Evolutionary conservation across 495 filamentous ascomycete genomes (phyloP).

Genomic region (Hypoxylon perforatum): DNA sequence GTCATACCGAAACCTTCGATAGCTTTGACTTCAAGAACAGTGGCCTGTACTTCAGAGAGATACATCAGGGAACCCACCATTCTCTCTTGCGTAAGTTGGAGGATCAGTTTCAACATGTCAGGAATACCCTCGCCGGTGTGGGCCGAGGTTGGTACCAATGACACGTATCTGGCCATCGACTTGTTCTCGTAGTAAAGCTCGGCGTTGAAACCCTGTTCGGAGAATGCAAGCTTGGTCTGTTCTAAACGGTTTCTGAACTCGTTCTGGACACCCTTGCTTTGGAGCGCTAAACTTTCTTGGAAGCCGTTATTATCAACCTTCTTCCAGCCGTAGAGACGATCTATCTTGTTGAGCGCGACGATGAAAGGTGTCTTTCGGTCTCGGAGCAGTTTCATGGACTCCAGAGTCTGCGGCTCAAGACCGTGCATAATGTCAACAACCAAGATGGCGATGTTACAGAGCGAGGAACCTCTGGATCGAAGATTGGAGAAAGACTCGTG

Average conservation of each 20-base stretch:
- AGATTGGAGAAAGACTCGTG: constrained; percentile 99
- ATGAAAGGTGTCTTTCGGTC: constrained; percentile 98
- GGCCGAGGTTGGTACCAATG: constrained; percentile 94
- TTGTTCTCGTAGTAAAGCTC: constrained; percentile 98
- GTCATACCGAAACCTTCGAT: constrained; percentile 99
- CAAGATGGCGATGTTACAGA: constrained; percentile 99
- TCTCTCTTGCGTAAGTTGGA: constrained; percentile 91
- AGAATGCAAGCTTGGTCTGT: constrained; percentile 91
- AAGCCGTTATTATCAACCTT: constrained; percentile 98
- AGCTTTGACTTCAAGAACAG: constrained; percentile 97
- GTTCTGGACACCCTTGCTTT: constrained; percentile 93
- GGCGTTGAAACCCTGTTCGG: constrained; percentile 97
- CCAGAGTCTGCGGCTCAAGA: constrained; percentile 95
- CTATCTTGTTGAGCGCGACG: constrained; percentile 99
- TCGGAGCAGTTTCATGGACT: constrained; percentile 93
- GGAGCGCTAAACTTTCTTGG: constrained; percentile 86
- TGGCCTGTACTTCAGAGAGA: constrained; percentile 95
- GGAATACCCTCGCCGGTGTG: constrained; percentile 99
- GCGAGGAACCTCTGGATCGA: constrained; percentile 92
- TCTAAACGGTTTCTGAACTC: constrained; percentile 93
- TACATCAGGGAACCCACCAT: constrained; percentile 99
- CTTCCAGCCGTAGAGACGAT: constrained; percentile 99
- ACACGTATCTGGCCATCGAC: constrained; percentile 92
- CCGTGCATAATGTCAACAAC: constrained; percentile 99
- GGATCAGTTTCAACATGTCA: constrained; percentile 96